Evolutionary conservation across 306 rosid species (phyloP), one percentile per base, ranked within the genome.

Genomic region (Dalbergia cochinchinensis): DNA sequence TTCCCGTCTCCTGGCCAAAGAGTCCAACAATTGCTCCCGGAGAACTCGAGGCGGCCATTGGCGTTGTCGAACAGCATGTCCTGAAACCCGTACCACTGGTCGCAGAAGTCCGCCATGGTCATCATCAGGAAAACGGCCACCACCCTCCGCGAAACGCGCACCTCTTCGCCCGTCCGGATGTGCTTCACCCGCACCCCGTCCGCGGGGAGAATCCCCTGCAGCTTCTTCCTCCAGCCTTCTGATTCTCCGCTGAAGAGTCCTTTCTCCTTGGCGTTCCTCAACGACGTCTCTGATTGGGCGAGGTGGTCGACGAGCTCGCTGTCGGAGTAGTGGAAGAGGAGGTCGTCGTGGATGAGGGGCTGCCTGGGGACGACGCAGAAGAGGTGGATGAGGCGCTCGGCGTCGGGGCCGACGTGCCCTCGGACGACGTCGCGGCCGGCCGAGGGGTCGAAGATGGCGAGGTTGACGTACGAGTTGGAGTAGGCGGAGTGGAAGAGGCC

Each of bases 401-500:
- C 97, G 5, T 86, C 87, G 0, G 75, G 79, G 0, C 97, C 97
- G 0, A 94, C 97, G 20, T 80, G 92, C 10, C 5, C 14, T 0
- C 94, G 88, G 14, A 94, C 92, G 0, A 88, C 81, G 1, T 92
- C 91, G 0, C 97, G 97, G 15, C 91, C 93, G 0, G 97, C 91
- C 4, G 97, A 94, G 18, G 97, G 95, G 64, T 92, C 91, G 5
- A 92, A 94, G 26, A 94, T 88, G 59, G 97, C 97, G 65, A 94
- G 99, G 75, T 94, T 94, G 20, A 94, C 99, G 6, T 92, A 94
- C 51, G 98, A 89, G 35, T 92, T 94, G 83, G 97, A 92, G 84
- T 94, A 94, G 11, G 97, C 97, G 0, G 97, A 94, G 87, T 94
- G 97, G 79, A 94, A 94, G 58, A 94, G 98, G 41, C 97, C 98